Evolutionary conservation across 2,329 filamentous ascomycete species (phyloP), one percentile per base, ranked within the genome.

Genomic region (Colletotrichum tofieldiae): DNA sequence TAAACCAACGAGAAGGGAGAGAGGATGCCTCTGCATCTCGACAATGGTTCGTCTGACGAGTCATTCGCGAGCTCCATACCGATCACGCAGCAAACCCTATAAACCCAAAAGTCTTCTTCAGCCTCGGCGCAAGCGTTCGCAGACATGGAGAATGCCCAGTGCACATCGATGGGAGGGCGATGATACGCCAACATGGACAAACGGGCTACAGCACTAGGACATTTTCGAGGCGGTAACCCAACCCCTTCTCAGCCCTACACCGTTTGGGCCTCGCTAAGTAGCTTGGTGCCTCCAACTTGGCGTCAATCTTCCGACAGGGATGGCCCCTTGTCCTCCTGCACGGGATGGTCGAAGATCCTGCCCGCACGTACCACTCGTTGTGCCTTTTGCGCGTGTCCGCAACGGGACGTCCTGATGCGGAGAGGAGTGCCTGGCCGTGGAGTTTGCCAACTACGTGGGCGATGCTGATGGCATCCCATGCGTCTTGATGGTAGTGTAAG

Each of bases 231-330:
- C 37, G 37, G 35, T 23, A 63, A n/a, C 32, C 41, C 69, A 68
- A 29, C 60, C 52, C 54, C 52, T 52, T 68, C 65, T 72, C 69
- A 72, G 69, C 69, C 69, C 69, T 72, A 72, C 65, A 72, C 59
- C 65, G 65, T 69, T 69, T 64, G 11, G 69, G 52, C 69, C 59
- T 72, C 47, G 47, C 62, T 47, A 60, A 58, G 51, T 64, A 69
- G 65, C 54, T 49, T 49, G 52, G 49, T 64, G 59, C 59, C 54
- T 64, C 59, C 52, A 72, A 69, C 69, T 72, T 65, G 59, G 69
- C 65, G 69, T 60, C 54, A 47, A 35, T 16, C 54, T 32, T 2
- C 0, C 37, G 26, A 26, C 69, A 72, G 69, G 69, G 69, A 59
- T 69, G 20, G 29, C 54, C 39, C 59, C 59, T 69, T 26, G 47